Evolutionary conservation across 768 basidiomycete genomes (phyloP).

Genomic region (Boletus rubropictus): DNA sequence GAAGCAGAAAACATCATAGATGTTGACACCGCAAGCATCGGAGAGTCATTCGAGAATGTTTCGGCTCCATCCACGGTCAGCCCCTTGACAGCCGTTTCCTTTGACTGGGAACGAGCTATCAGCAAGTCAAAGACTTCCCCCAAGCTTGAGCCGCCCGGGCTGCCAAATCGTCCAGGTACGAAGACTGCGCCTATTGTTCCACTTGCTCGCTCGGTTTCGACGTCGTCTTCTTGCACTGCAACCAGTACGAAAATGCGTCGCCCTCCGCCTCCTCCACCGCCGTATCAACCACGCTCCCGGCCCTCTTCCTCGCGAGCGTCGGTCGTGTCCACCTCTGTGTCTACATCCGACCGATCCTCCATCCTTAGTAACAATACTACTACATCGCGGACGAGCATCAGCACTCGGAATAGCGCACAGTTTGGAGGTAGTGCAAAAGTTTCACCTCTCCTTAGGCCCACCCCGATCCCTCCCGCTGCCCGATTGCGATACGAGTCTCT

Average conservation of each 20-base stretch:
- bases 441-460: constrained; percentile 43
- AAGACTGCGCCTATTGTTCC: constrained; percentile 17
- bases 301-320: constrained; percentile 36
- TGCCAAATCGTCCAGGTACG: constrained; percentile 41
- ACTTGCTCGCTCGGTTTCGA: constrained; percentile 30
- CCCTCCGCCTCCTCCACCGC: constrained; percentile 33
- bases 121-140: constrained; percentile 28
- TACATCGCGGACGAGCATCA: constrained; percentile 35
- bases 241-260: constrained; percentile 38
- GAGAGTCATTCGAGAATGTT: constrained; percentile 69
- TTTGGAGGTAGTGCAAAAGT: constrained; percentile 11
- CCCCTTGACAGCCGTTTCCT: constrained; percentile 42
- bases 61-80: constrained; percentile 50
- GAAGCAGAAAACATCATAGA: constrained; percentile 39
- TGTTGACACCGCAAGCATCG: constrained; percentile 50
- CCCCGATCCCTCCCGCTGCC: constrained; percentile 62
- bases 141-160: constrained; percentile 37
- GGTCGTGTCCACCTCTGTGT: constrained; percentile 33
- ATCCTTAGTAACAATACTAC: constrained; percentile 46
- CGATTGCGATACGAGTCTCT: constrained; percentile 62
- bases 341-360: constrained; percentile 59
- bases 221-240: constrained; percentile 33
- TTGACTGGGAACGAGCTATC: constrained; percentile 49
- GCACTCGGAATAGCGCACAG: constrained; percentile 29
- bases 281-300: constrained; percentile 21